phyloP scores from a whole-genome alignment of 1,284 basidiomycete species.

The Pseudozyma hubeiensis region DNA sequence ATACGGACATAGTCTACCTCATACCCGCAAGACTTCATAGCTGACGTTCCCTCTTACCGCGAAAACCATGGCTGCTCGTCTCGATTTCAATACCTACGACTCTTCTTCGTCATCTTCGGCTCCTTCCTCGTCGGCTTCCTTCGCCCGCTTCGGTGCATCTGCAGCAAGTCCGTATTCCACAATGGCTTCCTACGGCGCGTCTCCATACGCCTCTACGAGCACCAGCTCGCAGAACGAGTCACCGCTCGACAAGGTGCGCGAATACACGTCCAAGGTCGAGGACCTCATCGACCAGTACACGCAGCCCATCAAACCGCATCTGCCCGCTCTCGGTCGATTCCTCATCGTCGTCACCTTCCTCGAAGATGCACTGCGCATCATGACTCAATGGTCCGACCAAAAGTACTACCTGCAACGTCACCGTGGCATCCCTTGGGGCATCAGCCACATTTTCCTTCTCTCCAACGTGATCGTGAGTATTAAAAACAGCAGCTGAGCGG shows the following conservation, averaged over 20 bases:
- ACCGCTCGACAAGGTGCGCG: constrained; percentile 83
- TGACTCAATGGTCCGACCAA: constrained; percentile 95
- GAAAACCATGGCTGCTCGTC: constrained; percentile 37
- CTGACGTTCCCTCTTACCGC: constrained; percentile 16
- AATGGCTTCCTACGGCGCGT: constrained; percentile 57
- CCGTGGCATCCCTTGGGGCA: constrained; percentile 91
- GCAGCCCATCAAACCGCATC: constrained; percentile 91
- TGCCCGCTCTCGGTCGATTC: constrained; percentile 94
- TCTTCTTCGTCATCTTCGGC: constrained; percentile 15
- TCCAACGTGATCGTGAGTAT: constrained; percentile 88
- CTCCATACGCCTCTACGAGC: constrained; percentile 49
- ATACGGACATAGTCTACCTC: not conserved
- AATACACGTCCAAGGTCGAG: constrained; percentile 80
- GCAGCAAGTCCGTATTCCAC: constrained; percentile 10
- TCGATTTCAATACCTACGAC: constrained; percentile 33
- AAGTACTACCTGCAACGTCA: constrained; percentile 77
- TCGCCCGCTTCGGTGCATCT: constrained; percentile 9
- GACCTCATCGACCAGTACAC: constrained; percentile 92
- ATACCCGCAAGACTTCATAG: not conserved
- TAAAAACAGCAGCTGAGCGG: not conserved
- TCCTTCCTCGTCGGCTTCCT: constrained; percentile 11
- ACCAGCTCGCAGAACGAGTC: constrained; percentile 42
- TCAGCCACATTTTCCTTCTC: constrained; percentile 91
- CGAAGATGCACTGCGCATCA: constrained; percentile 93
- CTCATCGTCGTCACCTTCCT: constrained; percentile 98